Percentiles rank a stretch among this genome's conserved stretches.
phyloP scores from a whole-genome alignment of 768 basidiomycete species.

The Pilatotrama ljubarskyi region DNA sequence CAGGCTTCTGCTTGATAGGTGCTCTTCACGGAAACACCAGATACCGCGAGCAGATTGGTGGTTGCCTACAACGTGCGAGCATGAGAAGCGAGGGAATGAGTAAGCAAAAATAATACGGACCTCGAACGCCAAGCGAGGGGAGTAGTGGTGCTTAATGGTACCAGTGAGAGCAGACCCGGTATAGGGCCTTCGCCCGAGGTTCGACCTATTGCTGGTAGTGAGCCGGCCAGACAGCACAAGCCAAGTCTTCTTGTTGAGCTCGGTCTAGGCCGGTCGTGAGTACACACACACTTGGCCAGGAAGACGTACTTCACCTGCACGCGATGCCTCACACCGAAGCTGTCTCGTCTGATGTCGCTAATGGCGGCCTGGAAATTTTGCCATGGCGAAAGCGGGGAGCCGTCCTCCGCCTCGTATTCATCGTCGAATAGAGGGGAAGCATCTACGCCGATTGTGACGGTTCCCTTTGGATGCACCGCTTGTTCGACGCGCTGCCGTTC shows the following conservation, averaged over 20 bases:
- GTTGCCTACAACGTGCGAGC: conserved; percentile 22
- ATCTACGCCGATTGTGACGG: conserved; percentile 46
- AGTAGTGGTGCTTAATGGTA: conserved; percentile 76
- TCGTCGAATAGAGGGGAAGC: conserved; percentile 48
- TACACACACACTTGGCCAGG: background rate
- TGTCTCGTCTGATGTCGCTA: conserved; percentile 23
- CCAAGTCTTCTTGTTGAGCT: conserved; percentile 46
- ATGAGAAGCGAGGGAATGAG: background rate
- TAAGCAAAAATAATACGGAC: conserved; percentile 22
- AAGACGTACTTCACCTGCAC: conserved; percentile 32
- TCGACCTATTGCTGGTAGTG: conserved; percentile 22
- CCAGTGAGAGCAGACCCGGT: conserved; percentile 45
- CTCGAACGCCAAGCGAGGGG: conserved; percentile 54
- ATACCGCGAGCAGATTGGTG: conserved; percentile 21
- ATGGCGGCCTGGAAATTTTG: conserved; percentile 9
- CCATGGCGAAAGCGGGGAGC: conserved; percentile 22
- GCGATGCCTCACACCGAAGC: conserved; percentile 42
- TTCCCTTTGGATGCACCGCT: conserved; percentile 46
- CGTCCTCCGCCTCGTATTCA: conserved; percentile 29
- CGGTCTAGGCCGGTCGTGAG: conserved; percentile 41
- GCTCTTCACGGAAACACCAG: conserved; percentile 14
- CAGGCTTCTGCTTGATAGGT: conserved; percentile 54
- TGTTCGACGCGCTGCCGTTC: conserved; percentile 40
- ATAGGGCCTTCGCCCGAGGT: conserved; percentile 1
- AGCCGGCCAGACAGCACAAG: conserved; percentile 41